phyloP scores from a whole-genome alignment of 2,329 filamentous ascomycete species.

The Fusarium sp. region DNA sequence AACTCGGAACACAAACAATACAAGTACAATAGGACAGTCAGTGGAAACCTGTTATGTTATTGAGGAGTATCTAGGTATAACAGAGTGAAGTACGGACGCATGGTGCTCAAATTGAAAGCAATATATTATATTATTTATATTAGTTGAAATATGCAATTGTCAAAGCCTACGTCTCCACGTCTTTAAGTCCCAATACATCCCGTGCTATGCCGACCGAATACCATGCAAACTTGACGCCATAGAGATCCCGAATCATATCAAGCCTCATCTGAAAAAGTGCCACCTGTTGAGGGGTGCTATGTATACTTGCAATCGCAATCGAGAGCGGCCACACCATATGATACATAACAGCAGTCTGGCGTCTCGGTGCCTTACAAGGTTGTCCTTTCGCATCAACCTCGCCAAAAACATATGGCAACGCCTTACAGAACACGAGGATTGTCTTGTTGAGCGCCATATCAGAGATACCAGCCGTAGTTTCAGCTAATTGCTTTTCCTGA shows the following conservation, averaged over 20 bases:
- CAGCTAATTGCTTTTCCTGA: not conserved
- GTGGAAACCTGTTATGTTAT: too few relatives aligned
- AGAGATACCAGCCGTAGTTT: not conserved
- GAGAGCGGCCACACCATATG: slow-evolving; percentile 29
- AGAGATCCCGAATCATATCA: slow-evolving; percentile 10
- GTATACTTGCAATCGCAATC: not conserved
- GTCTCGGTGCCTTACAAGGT: not conserved
- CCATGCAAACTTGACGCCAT: slow-evolving; percentile 22
- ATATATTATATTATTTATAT: not conserved
- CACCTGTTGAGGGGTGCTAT: slow-evolving; percentile 2
- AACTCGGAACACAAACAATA: too few relatives aligned
- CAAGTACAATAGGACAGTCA: not conserved
- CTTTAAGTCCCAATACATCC: not conserved
- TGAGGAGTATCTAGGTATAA: too few relatives aligned
- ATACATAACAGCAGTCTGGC: slow-evolving; percentile 22
- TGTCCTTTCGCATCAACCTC: slow-evolving; percentile 12
- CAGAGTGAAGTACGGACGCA: accelerated
- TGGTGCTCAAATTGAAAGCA: accelerated
- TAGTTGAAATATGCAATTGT: accelerated
- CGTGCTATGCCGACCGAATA: not conserved
- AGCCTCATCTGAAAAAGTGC: slow-evolving; percentile 8
- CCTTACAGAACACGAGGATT: not conserved
- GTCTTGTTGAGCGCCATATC: slow-evolving; percentile 4
- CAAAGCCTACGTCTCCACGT: accelerated
- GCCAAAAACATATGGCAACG: slow-evolving; percentile 18